These are phyloP conservation scores for Rhizopogon salebrosus DNA, from an alignment of 768 basidiomycete species.

Conservation along the genomic window DNA sequence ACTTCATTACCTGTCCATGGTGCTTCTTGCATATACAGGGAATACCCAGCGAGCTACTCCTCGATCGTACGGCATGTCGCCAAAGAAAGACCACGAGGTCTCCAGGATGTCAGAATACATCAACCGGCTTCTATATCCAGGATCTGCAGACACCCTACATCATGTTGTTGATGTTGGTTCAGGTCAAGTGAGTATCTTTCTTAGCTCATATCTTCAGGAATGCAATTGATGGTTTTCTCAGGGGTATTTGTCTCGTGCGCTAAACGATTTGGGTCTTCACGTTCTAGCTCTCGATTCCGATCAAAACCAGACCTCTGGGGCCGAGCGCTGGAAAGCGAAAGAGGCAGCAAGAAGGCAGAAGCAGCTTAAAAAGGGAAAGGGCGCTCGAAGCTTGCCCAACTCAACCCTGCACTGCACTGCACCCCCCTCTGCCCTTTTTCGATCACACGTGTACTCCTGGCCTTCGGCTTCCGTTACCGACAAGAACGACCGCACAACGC, in stretches of 20 bases:
- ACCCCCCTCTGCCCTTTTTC: neutral
- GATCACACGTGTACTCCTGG: neutral
- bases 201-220: neutral
- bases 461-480: neutral
- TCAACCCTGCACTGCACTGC: neutral
- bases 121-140: slow-evolving; percentile 25
- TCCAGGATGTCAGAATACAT: slow-evolving; percentile 56
- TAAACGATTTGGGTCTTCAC: slow-evolving; percentile 32
- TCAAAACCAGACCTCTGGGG: slow-evolving; percentile 53
- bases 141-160: slow-evolving; percentile 15
- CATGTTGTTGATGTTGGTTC: slow-evolving; percentile 71
- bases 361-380: slow-evolving; percentile 6
- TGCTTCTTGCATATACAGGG: slow-evolving; percentile 4
- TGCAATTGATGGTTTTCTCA: slow-evolving; percentile 17
- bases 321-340: slow-evolving; percentile 37
- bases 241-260: slow-evolving; percentile 60
- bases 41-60: neutral
- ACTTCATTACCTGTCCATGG: neutral
- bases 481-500: neutral
- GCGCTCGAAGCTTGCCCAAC: neutral
- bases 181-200: slow-evolving; percentile 47
- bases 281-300: slow-evolving; percentile 68
- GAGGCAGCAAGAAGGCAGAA: slow-evolving; percentile 15
- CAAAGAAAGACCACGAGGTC: slow-evolving; percentile 75
- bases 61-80: slow-evolving; percentile 52